These are phyloP conservation scores for Vitis rupestris DNA, from an alignment of 164 flowering plant species.

Conservation along the genomic window DNA sequence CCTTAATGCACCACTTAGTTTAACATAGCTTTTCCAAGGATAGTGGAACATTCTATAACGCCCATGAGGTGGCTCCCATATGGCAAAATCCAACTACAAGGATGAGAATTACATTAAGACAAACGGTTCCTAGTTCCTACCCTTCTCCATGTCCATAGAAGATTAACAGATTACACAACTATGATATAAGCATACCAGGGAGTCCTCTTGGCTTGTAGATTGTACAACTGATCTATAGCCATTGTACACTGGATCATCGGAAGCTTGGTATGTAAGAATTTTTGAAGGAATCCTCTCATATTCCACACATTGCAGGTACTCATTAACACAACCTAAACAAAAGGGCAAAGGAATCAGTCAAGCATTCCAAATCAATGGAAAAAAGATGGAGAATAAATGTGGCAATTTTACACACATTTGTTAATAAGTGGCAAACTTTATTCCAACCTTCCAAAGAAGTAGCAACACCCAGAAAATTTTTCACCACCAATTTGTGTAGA, in stretches of 20 bases:
- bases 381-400: background rate
- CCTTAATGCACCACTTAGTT: conserved; percentile 78
- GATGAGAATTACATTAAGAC: background rate
- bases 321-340: conserved; percentile 68
- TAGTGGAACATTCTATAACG: conserved; percentile 59
- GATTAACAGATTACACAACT: no score
- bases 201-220: conserved; percentile 73
- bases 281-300: conserved; percentile 81
- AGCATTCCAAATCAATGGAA: conserved; percentile 1
- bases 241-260: conserved; percentile 72
- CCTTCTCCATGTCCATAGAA: background rate
- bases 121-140: background rate
- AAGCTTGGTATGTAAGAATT: conserved; percentile 75
- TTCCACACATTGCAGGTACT: conserved; percentile 66
- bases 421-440: background rate
- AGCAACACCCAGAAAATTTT: conserved; percentile 76
- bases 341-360: background rate
- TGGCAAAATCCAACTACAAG: conserved; percentile 69
- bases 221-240: conserved; percentile 82
- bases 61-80: conserved; percentile 98
- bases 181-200: conserved; percentile 37
- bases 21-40: conserved; percentile 82
- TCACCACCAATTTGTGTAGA: conserved; percentile 76
- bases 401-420: background rate
- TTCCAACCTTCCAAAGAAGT: conserved; percentile 59